phyloP scores from a whole-genome alignment of 2,329 filamentous ascomycete species.

The Biscogniauxia sp. region DNA sequence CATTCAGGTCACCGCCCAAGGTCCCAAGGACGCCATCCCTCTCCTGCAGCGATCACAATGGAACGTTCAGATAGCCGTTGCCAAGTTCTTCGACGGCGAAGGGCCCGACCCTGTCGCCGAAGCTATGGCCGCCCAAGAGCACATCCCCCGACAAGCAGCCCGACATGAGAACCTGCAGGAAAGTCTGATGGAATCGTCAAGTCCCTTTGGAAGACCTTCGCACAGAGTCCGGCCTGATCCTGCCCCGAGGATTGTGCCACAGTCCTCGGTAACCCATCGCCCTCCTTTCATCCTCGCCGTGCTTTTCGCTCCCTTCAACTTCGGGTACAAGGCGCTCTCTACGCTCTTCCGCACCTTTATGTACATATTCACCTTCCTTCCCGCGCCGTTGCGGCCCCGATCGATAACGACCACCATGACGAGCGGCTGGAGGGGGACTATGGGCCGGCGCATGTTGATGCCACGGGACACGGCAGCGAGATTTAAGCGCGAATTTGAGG shows the following conservation, averaged over 20 bases:
- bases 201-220: constrained; percentile 31
- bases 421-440: constrained; percentile 56
- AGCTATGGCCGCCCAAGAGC: constrained; percentile 61
- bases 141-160: constrained; percentile 59
- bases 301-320: constrained; percentile 76
- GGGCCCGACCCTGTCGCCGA: constrained; percentile 78
- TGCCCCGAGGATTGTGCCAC: constrained; percentile 84
- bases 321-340: constrained; percentile 71
- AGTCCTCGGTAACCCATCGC: constrained; percentile 64
- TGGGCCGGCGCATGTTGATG: constrained; percentile 71
- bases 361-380: constrained; percentile 78
- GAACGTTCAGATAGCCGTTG: constrained; percentile 97
- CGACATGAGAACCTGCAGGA: constrained; percentile 74
- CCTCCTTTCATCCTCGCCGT: constrained; percentile 75
- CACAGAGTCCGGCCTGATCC: constrained; percentile 50
- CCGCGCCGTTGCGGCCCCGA: constrained; percentile 58
- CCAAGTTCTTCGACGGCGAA: constrained; percentile 97
- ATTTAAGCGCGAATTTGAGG: constrained; percentile 91
- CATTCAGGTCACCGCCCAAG: constrained; percentile 82
- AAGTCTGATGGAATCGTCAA: constrained; percentile 45
- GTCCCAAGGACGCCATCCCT: constrained; percentile 70
- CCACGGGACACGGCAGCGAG: constrained; percentile 85
- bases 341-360: constrained; percentile 70
- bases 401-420: constrained; percentile 53
- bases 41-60: constrained; percentile 85